Evolutionary conservation across 495 filamentous ascomycete genomes (phyloP), one percentile per base, ranked within the genome.

Genomic region (Daldinia caldariorum): DNA sequence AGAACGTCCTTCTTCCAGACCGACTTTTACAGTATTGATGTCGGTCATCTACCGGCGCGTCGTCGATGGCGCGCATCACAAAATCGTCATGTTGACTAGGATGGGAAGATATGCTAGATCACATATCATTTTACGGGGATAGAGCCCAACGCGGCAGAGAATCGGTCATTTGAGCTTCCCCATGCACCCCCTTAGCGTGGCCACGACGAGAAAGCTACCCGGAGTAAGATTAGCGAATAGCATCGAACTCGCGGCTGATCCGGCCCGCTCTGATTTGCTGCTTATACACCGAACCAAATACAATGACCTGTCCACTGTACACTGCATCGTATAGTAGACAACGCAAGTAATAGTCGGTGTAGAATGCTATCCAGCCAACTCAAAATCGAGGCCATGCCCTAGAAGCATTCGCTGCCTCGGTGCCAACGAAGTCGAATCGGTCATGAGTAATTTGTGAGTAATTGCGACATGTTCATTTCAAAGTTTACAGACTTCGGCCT

Each of bases 131-230:
- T 59, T 50, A 63, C 61, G 70, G 65, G 53, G 43, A 47, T 47
- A 53, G 49, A 68, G 70, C 70, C 70, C 61, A 72, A 72, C 61
- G 65, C 60, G 63, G 69, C 69, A 71, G 37, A 68, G 69, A 67
- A 65, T 72, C 64, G 64, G 64, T 72, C 64, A 72, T 60, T 65
- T 68, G 70, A 61, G 60, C 55, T 56, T 56, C 61, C 60, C 60
- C 57, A 72, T 41, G 56, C 63, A 31, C 37, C 47, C 69, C 60
- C 31, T 61, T 72, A 67, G 70, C 64, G 64, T 61, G 65, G 56
- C 61, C 56, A 32, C 70, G 60, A 54, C 50, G 58, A 64, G 49
- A 58, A 34, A 64, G 38, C 58, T 59, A 53, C 22, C 53, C 20
- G 22, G 64, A 57, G 70, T 20, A 55, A 67, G 64, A 67, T 68